phyloP scores from a whole-genome alignment of 805 yeast genomes.

The Candida loeiensis region DNA sequence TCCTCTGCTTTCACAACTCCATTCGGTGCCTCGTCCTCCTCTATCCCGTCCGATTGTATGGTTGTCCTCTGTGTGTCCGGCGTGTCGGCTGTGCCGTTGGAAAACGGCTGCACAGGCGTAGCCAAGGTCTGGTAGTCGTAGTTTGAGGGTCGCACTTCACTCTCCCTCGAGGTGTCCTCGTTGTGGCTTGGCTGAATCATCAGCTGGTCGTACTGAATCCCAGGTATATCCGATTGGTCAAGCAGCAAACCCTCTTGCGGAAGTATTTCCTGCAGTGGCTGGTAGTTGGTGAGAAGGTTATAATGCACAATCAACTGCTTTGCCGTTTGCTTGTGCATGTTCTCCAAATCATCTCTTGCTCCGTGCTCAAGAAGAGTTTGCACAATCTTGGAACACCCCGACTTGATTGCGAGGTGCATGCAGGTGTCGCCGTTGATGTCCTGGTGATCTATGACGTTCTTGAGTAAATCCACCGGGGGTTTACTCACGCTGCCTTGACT shows the following conservation, averaged over 20 bases:
- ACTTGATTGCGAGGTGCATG: conserved; percentile 67
- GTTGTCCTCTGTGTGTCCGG: conserved; percentile 47
- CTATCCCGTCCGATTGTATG: conserved; percentile 40
- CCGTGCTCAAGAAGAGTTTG: conserved; percentile 83
- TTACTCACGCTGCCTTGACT: conserved; percentile 25
- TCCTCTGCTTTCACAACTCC: conserved; percentile 30
- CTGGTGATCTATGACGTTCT: conserved; percentile 65
- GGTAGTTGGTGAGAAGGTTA: conserved; percentile 23
- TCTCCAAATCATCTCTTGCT: conserved; percentile 55
- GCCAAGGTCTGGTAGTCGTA: conserved; percentile 17
- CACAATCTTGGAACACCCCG: conserved; percentile 68
- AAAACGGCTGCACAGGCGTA: conserved; percentile 29
- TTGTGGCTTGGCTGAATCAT: conserved; percentile 5
- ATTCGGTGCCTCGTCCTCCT: conserved; percentile 20
- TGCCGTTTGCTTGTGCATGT: conserved; percentile 43
- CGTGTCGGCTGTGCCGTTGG: conserved; percentile 26
- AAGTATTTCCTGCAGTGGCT: conserved; percentile 3
- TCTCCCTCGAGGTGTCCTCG: too few species aligned
- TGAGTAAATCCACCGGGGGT: conserved; percentile 53
- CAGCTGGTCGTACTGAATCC: conserved; percentile 8
- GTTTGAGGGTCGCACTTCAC: not conserved
- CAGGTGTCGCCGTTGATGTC: conserved; percentile 86
- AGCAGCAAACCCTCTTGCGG: conserved; percentile 1
- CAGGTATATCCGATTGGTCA: not conserved
- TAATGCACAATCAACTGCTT: conserved; percentile 40